Percentiles rank a stretch among this genome's conserved stretches.
phyloP scores from a whole-genome alignment of 352 stramenopile genomes.

The Phytopythium oedochilum region DNA sequence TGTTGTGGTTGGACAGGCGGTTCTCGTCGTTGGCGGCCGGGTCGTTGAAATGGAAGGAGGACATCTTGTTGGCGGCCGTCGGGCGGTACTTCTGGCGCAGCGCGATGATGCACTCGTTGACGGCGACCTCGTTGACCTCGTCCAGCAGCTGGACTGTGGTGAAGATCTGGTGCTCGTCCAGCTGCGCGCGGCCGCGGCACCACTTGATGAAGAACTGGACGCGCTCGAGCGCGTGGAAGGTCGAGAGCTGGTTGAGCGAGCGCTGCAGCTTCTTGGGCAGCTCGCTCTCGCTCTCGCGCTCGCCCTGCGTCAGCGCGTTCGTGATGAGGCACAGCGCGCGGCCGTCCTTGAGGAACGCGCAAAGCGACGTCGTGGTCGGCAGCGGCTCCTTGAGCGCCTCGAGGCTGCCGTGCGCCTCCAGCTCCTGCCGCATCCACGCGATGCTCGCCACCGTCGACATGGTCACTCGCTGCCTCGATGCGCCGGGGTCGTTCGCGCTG shows the following conservation, averaged over 20 bases:
- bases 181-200: conserved; percentile 41
- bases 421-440: conserved; percentile 59
- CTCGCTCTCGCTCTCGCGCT: conserved; percentile 17
- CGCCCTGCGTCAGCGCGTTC: conserved; percentile 28
- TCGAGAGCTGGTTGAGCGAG: conserved; percentile 59
- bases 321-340: conserved; percentile 70
- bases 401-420: conserved; percentile 26
- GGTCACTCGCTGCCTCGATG: neutral
- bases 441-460: conserved; percentile 32
- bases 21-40: conserved; percentile 7
- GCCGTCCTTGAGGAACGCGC: conserved; percentile 69
- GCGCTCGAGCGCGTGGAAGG: conserved; percentile 78
- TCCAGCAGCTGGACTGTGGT: conserved; percentile 78
- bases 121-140: conserved; percentile 63
- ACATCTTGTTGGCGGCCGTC: conserved; percentile 17
- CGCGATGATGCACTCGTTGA: conserved; percentile 54
- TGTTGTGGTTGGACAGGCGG: neutral
- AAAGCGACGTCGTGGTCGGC: conserved; percentile 34
- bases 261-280: conserved; percentile 72
- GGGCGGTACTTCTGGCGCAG: conserved; percentile 56
- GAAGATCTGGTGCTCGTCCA: conserved; percentile 75
- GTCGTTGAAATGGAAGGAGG: conserved; percentile 26
- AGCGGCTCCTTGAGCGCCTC: conserved; percentile 25
- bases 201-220: conserved; percentile 87
- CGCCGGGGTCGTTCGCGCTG: neutral